Percentiles rank a stretch among this genome's conserved stretches.
phyloP scores from a whole-genome alignment of 805 yeast genomes.

The Candida boleticola region DNA sequence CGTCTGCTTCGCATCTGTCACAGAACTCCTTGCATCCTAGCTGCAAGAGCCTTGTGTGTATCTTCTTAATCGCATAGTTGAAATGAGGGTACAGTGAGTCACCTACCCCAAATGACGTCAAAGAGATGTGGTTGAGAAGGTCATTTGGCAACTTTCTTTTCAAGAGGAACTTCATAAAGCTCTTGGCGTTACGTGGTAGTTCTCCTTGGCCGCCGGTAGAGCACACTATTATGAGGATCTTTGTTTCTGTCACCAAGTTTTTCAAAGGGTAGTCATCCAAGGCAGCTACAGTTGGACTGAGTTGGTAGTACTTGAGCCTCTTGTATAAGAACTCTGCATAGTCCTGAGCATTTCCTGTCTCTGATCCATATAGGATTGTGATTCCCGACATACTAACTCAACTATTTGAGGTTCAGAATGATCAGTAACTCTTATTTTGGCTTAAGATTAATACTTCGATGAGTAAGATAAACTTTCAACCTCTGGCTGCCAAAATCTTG shows the following conservation, averaged over 20 bases:
- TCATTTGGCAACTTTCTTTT: conserved; percentile 59
- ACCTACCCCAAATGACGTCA: conserved; percentile 87
- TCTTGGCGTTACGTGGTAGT: conserved; percentile 71
- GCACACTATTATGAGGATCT: conserved; percentile 56
- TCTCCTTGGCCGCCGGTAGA: conserved; percentile 97
- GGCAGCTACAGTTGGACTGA: conserved; percentile 46
- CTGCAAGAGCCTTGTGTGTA: conserved; percentile 75
- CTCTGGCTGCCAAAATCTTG: no score
- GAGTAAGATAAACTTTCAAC: no score
- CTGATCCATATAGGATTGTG: conserved; percentile 82
- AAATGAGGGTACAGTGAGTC: conserved; percentile 88
- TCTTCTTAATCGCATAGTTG: conserved; percentile 82
- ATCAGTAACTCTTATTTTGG: no score
- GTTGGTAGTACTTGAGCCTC: conserved; percentile 52
- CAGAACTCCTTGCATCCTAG: conserved; percentile 76
- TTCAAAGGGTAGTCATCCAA: conserved; percentile 62
- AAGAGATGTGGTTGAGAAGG: conserved; percentile 56
- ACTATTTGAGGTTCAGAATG: no score
- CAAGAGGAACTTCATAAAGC: conserved; percentile 73
- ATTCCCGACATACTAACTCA: conserved; percentile 30
- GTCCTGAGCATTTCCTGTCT: conserved; percentile 89
- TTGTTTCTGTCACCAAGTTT: conserved; percentile 47
- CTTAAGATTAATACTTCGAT: no score
- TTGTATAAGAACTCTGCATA: conserved; percentile 65
- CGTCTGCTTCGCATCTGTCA: conserved; percentile 86